Evolutionary conservation across 1,284 basidiomycete species (phyloP).

Genomic region (Austroboletus novae-zelandiae): DNA sequence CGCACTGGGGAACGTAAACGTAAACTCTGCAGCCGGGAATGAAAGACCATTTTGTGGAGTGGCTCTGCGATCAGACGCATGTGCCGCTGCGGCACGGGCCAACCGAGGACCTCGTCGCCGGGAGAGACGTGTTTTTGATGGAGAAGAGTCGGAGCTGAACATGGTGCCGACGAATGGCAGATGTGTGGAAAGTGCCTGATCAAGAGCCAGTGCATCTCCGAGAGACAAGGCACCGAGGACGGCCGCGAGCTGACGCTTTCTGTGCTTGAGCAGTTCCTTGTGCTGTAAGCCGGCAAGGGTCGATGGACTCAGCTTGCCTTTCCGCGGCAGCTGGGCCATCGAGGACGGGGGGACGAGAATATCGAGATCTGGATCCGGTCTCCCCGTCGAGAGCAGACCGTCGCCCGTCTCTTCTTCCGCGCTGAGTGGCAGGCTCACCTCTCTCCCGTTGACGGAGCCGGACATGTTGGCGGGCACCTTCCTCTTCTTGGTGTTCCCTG

Average conservation of each 20-base stretch:
- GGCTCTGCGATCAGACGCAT: conserved; percentile 23
- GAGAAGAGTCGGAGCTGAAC: conserved; percentile 28
- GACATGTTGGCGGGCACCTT: conserved; percentile 65
- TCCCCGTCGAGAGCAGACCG: conserved; percentile 11
- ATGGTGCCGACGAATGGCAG: conserved; percentile 45
- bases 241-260: conserved; percentile 66
- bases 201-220: conserved; percentile 66
- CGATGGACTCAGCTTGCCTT: conserved; percentile 53
- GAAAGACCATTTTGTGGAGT: conserved; percentile 27
- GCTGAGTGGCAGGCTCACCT: conserved; percentile 24
- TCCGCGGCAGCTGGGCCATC: conserved; percentile 31
- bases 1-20: conserved; percentile 56
- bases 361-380: conserved; percentile 24
- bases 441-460: conserved; percentile 34
- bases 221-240: conserved; percentile 63
- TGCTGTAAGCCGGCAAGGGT: conserved; percentile 69
- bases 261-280: conserved; percentile 65
- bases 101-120: conserved; percentile 42
- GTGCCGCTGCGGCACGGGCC: conserved; percentile 39
- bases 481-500: conserved; percentile 82
- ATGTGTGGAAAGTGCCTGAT: conserved; percentile 67
- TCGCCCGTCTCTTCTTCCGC: conserved; percentile 27
- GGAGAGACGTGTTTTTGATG: conserved; percentile 33
- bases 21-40: conserved; percentile 53
- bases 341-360: conserved; percentile 17